Conservation (phyloP, 1,284 basidiomycete genomes). For the Tausonia pullulans region DNA sequence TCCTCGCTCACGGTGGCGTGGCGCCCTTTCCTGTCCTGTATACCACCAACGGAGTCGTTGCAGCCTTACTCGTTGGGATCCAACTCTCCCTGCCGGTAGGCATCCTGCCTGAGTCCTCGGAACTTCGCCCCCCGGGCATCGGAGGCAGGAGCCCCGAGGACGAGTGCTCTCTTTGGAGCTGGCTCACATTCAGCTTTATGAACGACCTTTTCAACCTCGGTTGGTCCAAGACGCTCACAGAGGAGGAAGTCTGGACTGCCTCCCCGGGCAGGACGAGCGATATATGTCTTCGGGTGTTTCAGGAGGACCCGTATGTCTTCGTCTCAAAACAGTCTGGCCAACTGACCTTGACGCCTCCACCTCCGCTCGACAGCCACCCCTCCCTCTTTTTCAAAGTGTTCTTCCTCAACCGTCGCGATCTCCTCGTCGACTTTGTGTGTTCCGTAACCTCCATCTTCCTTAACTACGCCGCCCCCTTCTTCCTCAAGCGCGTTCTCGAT, state of each 20-base stretch:
- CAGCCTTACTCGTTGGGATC: conserved; percentile 15
- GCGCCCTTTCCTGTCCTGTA: too few relatives aligned
- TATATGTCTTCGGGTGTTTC: too few relatives aligned
- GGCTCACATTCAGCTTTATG: conserved; percentile 64
- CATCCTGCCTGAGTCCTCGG: not conserved
- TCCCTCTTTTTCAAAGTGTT: conserved; percentile 49
- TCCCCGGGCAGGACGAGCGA: not conserved
- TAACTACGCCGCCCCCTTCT: conserved; percentile 44
- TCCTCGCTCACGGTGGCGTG: too few relatives aligned
- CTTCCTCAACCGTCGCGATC: conserved; percentile 57
- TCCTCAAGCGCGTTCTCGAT: conserved; percentile 37
- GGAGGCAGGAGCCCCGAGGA: conserved; percentile 8
- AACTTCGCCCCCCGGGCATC: not conserved
- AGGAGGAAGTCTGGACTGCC: conserved; percentile 58
- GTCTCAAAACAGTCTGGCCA: not conserved
- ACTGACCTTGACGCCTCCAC: not conserved
- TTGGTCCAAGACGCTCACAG: conserved; percentile 48
- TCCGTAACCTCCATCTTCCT: conserved; percentile 40
- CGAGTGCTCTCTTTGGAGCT: conserved; percentile 46
- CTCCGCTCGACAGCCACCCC: not conserved
- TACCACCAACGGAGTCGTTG: too few relatives aligned
- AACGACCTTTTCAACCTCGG: conserved; percentile 54
- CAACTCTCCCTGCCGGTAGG: not conserved
- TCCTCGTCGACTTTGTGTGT: conserved; percentile 50
- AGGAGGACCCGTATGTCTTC: too few relatives aligned